Percentiles rank a stretch among this genome's conserved stretches.
phyloP scores from a whole-genome alignment of 2,329 filamentous ascomycete genomes.

The Trichoderma semiorbis region DNA sequence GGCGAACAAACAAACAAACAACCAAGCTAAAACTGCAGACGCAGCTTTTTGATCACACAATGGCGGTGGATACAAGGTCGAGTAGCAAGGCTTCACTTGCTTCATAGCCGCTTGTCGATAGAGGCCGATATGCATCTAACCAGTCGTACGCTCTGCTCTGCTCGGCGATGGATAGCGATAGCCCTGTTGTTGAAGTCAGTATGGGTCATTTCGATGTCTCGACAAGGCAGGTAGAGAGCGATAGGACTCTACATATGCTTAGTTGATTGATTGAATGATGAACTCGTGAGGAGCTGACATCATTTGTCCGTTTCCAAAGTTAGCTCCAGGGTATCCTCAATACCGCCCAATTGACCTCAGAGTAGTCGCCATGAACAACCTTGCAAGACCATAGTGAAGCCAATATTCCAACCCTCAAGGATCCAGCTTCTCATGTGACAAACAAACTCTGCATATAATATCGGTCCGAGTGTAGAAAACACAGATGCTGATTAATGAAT shows the following conservation, averaged over 20 bases:
- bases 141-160: neutral
- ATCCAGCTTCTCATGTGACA: neutral
- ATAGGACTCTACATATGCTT: neutral
- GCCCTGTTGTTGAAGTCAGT: neutral
- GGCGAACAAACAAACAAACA: conserved; percentile 17
- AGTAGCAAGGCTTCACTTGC: neutral
- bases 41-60: conserved; percentile 10
- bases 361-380: neutral
- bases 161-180: neutral
- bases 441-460: neutral
- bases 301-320: neutral
- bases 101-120: neutral
- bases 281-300: neutral
- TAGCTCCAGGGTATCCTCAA: neutral
- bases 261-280: neutral
- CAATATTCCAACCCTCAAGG: neutral
- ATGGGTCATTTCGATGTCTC: neutral
- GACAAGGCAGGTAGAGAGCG: neutral
- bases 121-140: neutral
- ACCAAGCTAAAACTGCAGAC: conserved; percentile 3
- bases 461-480: neutral
- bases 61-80: neutral
- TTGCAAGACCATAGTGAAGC: neutral
- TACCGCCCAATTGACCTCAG: neutral
- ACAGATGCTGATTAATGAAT: neutral